Conservation (phyloP, 1,284 basidiomycete species). For the Apiotrichum brassicae region DNA sequence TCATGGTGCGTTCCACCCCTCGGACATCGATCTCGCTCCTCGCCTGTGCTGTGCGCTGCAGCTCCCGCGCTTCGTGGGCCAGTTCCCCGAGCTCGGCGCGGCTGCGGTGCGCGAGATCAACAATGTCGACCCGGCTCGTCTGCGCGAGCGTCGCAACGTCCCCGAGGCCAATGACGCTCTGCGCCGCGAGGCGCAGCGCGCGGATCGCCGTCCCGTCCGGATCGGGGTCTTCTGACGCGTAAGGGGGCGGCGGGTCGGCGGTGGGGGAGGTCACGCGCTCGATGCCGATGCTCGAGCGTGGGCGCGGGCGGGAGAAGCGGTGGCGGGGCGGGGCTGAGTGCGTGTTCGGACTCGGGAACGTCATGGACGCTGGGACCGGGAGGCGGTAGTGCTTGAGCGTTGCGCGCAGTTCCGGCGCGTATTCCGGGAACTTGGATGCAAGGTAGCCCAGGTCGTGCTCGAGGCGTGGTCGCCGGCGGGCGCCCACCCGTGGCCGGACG, state of each 20-base stretch:
- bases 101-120: background rate
- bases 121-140: background rate
- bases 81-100: background rate
- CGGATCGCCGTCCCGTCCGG: background rate
- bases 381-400: constrained; percentile 2
- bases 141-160: background rate
- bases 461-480: background rate
- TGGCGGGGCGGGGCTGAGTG: background rate
- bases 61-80: background rate
- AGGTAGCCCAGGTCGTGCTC: background rate
- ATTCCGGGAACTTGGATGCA: background rate
- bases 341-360: no score
- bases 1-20: no score
- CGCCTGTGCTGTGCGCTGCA: background rate
- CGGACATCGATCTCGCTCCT: background rate
- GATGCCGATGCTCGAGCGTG: background rate
- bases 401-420: constrained; percentile 2
- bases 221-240: constrained; percentile 2
- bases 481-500: background rate
- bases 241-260: constrained; percentile 2
- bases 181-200: background rate
- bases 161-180: background rate
- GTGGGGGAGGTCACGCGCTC: background rate
- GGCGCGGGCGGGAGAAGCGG: background rate
- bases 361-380: background rate